Evolutionary conservation across 2,329 filamentous ascomycete species (phyloP).

Genomic region (Cercospora sesami): DNA sequence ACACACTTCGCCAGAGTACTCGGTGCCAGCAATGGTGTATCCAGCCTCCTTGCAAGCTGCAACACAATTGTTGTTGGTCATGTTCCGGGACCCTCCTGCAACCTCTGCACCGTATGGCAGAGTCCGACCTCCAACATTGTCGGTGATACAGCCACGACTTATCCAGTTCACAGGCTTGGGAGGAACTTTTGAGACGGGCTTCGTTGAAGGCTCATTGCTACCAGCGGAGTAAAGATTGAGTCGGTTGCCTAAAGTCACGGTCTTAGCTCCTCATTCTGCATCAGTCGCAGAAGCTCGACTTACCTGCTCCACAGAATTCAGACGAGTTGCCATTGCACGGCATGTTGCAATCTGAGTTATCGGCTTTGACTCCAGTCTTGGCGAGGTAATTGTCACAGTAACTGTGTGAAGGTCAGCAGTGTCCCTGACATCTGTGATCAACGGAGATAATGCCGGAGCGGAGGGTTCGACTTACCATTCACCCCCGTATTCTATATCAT

Average conservation of each 20-base stretch:
- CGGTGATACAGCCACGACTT: slow-evolving; percentile 31
- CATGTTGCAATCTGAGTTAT: slow-evolving; percentile 33
- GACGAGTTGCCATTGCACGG: slow-evolving; percentile 34
- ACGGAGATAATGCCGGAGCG: not conserved
- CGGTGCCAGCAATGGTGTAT: slow-evolving; percentile 29
- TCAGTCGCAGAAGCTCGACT: not conserved
- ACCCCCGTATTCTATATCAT: slow-evolving; percentile 33
- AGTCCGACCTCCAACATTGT: slow-evolving; percentile 26
- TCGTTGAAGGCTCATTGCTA: slow-evolving; percentile 25
- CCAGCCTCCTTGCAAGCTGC: slow-evolving; percentile 20
- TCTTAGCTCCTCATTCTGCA: not conserved
- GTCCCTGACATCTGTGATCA: not conserved
- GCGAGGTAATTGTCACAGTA: slow-evolving; percentile 35
- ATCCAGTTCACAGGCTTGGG: slow-evolving; percentile 31
- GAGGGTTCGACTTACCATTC: slow-evolving; percentile 38
- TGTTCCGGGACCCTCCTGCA: slow-evolving; percentile 22
- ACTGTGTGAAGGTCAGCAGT: slow-evolving; percentile 32
- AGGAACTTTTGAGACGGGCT: slow-evolving; percentile 23
- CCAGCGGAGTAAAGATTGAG: slow-evolving; percentile 31
- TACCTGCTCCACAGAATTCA: slow-evolving; percentile 35
- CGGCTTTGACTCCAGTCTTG: slow-evolving; percentile 21
- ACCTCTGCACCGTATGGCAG: slow-evolving; percentile 23
- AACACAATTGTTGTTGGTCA: slow-evolving; percentile 29
- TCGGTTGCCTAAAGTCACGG: slow-evolving; percentile 21
- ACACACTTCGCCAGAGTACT: slow-evolving; percentile 24